These are phyloP conservation scores for Pseudocercospora macadamiae DNA, from an alignment of 2,329 filamentous ascomycete species.

Conservation along the genomic window DNA sequence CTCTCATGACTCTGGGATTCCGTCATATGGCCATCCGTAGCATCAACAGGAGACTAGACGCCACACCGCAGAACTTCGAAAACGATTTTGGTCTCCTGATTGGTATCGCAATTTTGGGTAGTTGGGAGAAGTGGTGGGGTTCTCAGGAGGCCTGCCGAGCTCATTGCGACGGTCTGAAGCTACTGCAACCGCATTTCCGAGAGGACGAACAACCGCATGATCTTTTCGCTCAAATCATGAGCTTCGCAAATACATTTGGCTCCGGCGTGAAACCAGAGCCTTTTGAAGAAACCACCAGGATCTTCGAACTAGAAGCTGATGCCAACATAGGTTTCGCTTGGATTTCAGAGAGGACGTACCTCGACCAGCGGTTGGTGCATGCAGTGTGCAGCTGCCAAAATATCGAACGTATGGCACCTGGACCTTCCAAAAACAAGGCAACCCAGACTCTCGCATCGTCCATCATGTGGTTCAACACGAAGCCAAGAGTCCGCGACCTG, in stretches of 20 bases:
- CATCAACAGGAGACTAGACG: conserved; percentile 19
- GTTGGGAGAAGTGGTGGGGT: conserved; percentile 23
- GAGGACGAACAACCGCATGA: conserved; percentile 16
- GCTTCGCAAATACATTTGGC: conserved; percentile 20
- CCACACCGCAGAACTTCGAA: conserved; percentile 4
- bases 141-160: conserved; percentile 19
- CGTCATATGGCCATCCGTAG: conserved; percentile 22
- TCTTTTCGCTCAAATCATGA: conserved; percentile 17
- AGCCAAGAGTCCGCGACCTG: background rate
- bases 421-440: conserved; percentile 1
- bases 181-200: conserved; percentile 11
- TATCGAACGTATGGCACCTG: conserved; percentile 8
- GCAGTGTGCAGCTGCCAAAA: conserved; percentile 10
- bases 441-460: conserved; percentile 10
- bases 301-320: conserved; percentile 11
- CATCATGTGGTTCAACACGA: conserved; percentile 16
- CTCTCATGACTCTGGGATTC: conserved; percentile 16
- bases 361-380: conserved; percentile 15
- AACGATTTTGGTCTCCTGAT: conserved; percentile 22
- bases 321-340: conserved; percentile 14
- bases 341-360: conserved; percentile 8
- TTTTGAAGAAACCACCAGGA: conserved; percentile 10
- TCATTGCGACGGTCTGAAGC: conserved; percentile 20
- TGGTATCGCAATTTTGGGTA: conserved; percentile 20
- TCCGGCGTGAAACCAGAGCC: background rate